Conservation (phyloP, 2,329 filamentous ascomycete species). For the Coniochaeta sp. region DNA sequence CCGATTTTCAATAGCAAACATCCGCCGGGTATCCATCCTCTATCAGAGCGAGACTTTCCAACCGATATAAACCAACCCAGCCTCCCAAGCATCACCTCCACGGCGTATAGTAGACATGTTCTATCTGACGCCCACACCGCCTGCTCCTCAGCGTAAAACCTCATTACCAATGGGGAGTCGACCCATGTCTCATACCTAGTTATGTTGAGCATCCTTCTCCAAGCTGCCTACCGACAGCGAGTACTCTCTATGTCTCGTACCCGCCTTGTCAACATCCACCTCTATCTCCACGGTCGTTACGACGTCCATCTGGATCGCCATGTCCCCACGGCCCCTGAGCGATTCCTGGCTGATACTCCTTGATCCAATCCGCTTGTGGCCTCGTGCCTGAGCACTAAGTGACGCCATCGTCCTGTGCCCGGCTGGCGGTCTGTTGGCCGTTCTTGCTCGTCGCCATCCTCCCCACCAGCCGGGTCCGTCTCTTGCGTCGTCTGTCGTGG, state of each 20-base stretch:
- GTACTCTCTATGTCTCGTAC: background rate
- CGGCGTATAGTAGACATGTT: no score
- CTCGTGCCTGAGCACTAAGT: background rate
- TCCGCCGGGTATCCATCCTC: background rate
- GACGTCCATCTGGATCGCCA: slow-evolving; percentile 20
- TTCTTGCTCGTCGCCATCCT: background rate
- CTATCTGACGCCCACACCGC: no score
- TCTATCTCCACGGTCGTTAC: slow-evolving; percentile 22
- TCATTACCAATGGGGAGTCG: background rate
- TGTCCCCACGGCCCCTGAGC: slow-evolving; percentile 4
- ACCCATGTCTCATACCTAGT: background rate
- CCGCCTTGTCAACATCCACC: background rate
- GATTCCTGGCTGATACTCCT: slow-evolving; percentile 11
- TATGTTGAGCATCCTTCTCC: background rate
- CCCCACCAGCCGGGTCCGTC: slow-evolving; percentile 6
- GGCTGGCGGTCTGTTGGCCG: background rate
- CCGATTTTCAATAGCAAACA: background rate
- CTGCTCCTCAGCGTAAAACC: no score
- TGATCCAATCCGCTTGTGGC: background rate
- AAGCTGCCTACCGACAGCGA: background rate
- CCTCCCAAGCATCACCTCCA: background rate
- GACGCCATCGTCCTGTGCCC: background rate
- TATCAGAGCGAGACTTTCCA: background rate
- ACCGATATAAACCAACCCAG: background rate
- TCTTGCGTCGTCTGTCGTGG: slow-evolving; percentile 2